A percentile compares a stretch with the other conserved stretches of the same genome.
Evolutionary conservation across 768 basidiomycete genomes (phyloP).

Genomic region (Mrakia hoshinonis): DNA sequence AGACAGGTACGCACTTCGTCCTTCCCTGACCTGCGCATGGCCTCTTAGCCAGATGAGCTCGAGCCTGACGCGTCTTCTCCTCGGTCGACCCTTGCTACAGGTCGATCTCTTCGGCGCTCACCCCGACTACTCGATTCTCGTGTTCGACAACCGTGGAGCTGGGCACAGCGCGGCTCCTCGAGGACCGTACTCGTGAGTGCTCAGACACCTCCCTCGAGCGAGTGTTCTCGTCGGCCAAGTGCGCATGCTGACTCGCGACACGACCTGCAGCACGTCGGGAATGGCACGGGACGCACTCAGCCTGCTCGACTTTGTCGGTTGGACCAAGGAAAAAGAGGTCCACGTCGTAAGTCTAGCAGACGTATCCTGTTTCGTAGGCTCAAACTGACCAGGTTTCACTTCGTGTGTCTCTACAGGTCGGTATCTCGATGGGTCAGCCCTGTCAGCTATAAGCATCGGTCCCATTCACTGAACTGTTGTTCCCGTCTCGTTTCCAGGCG

Average conservation of each 20-base stretch:
- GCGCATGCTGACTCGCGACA: too few relatives aligned
- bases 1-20: neutral
- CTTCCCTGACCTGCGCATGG: conserved; percentile 25
- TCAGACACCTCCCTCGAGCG: too few relatives aligned
- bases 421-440: conserved; percentile 22
- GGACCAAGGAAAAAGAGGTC: conserved; percentile 55
- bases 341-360: conserved; percentile 64
- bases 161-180: conserved; percentile 62
- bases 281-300: conserved; percentile 70
- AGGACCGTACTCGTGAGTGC: conserved; percentile 65
- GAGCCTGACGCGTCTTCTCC: conserved; percentile 47
- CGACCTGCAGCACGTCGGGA: conserved; percentile 57
- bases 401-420: neutral
- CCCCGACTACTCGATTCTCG: conserved; percentile 53
- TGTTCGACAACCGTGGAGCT: conserved; percentile 78
- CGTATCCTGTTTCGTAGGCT: neutral
- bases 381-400: neutral
- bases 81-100: conserved; percentile 58
- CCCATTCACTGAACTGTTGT: neutral
- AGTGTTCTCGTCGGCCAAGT: conserved; percentile 26
- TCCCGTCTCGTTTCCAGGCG: neutral
- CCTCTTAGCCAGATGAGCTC: too few relatives aligned
- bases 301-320: conserved; percentile 61
- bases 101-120: conserved; percentile 54
- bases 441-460: neutral